Conservation (phyloP, 495 filamentous ascomycete genomes). For the Hypoxylon fuscum region DNA sequence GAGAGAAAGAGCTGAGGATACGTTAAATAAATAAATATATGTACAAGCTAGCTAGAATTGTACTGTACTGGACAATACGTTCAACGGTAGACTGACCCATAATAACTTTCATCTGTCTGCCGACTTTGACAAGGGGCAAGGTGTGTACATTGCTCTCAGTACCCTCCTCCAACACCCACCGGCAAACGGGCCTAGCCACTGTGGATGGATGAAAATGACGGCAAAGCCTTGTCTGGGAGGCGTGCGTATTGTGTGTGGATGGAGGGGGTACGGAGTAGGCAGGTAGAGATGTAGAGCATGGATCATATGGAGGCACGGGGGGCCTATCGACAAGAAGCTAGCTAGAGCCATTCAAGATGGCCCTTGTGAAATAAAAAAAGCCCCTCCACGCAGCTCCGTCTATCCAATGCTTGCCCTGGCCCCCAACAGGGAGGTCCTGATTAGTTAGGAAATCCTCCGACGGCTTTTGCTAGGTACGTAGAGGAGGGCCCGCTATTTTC, state of each 20-base stretch:
- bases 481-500: constrained; percentile 54
- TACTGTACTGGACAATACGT: constrained; percentile 32
- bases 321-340: constrained; percentile 44
- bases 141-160: constrained; percentile 22
- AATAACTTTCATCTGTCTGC: constrained; percentile 42
- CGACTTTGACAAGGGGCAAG: constrained; percentile 30
- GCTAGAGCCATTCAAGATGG: constrained; percentile 34
- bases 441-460: constrained; percentile 60
- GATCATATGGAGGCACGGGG: constrained; percentile 48
- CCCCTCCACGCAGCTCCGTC: constrained; percentile 43
- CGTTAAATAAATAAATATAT: constrained; percentile 11
- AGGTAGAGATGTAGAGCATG: constrained; percentile 47
- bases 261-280: constrained; percentile 47
- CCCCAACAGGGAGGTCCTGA: constrained; percentile 50
- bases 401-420: constrained; percentile 43
- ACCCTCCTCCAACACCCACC: constrained; percentile 38
- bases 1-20: constrained; percentile 16
- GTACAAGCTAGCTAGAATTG: constrained; percentile 29
- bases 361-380: constrained; percentile 40
- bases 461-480: constrained; percentile 40
- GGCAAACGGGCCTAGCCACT: constrained; percentile 41
- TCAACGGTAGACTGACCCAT: constrained; percentile 28
- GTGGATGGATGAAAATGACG: constrained; percentile 45
- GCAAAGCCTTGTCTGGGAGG: constrained; percentile 39
- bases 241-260: constrained; percentile 28